A percentile compares a stretch with the other conserved stretches of the same genome.
phyloP scores from a whole-genome alignment of 495 filamentous ascomycete genomes.

The Terfezia boudieri region DNA sequence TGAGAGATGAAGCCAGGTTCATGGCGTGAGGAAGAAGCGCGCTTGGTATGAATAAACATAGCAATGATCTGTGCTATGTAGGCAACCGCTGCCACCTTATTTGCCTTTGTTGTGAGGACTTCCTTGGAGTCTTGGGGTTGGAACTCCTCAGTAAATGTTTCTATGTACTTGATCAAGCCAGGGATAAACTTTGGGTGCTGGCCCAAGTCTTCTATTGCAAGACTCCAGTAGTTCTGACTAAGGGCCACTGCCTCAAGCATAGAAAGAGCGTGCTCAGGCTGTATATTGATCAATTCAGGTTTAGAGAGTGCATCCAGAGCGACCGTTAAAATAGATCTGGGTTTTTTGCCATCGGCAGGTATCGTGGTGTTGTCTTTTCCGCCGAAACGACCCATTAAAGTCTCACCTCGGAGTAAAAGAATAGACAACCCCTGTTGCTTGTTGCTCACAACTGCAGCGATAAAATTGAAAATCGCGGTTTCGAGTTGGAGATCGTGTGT shows the following conservation, averaged over 20 bases:
- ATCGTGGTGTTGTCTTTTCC: conserved; percentile 30
- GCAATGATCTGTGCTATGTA: conserved; percentile 69
- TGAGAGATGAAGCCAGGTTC: conserved; percentile 33
- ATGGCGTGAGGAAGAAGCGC: conserved; percentile 37
- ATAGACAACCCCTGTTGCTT: conserved; percentile 91
- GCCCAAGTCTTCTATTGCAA: conserved; percentile 57
- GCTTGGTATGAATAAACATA: conserved; percentile 68
- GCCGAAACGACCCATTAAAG: conserved; percentile 38
- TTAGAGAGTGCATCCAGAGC: conserved; percentile 52
- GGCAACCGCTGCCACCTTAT: conserved; percentile 48
- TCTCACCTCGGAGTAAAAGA: conserved; percentile 70
- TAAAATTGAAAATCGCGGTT: conserved; percentile 55
- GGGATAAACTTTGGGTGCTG: conserved; percentile 50
- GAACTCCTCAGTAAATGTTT: conserved; percentile 32
- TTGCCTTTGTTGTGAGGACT: conserved; percentile 28
- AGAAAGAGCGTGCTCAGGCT: conserved; percentile 38
- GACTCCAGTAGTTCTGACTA: conserved; percentile 79
- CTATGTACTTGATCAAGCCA: conserved; percentile 44
- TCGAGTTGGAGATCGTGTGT: conserved; percentile 37
- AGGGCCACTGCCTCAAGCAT: conserved; percentile 69
- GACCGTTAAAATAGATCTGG: conserved; percentile 43
- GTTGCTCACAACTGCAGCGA: conserved; percentile 69
- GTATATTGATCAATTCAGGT: conserved; percentile 31
- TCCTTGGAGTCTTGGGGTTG: conserved; percentile 23
- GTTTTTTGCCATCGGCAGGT: conserved; percentile 16